Evolutionary conservation across 805 yeast genomes (phyloP).

Genomic region (Wickerhamomyces mucosus): DNA sequence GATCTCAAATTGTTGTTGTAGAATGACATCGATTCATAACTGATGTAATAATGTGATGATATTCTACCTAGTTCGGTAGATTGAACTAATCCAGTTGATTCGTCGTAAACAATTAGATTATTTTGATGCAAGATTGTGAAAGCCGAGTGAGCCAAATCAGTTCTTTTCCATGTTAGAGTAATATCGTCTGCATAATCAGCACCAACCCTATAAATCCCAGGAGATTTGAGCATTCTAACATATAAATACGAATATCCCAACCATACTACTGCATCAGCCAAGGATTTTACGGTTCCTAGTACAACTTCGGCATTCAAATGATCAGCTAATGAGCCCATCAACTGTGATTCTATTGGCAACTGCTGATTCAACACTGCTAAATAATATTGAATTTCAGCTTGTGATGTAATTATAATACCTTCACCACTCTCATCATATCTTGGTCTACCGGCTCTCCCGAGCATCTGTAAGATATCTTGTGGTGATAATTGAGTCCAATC

Average conservation of each 20-base stretch:
- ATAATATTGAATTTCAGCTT: slow-evolving; percentile 78
- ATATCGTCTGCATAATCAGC: slow-evolving; percentile 47
- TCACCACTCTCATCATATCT: slow-evolving; percentile 88
- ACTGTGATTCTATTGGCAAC: slow-evolving; percentile 84
- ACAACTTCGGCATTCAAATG: slow-evolving; percentile 81
- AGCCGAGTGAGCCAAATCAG: slow-evolving; percentile 72
- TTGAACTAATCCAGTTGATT: slow-evolving; percentile 33
- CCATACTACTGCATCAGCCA: slow-evolving; percentile 74
- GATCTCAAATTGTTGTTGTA: slow-evolving; percentile 59
- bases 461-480: slow-evolving; percentile 91
- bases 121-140: slow-evolving; percentile 45
- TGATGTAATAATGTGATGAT: slow-evolving; percentile 80
- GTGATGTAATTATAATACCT: slow-evolving; percentile 86
- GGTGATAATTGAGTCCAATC: slow-evolving; percentile 88
- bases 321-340: slow-evolving; percentile 64
- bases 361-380: slow-evolving; percentile 87
- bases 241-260: slow-evolving; percentile 68
- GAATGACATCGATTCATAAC: slow-evolving; percentile 58
- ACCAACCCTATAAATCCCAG: slow-evolving; percentile 68
- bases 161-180: slow-evolving; percentile 40
- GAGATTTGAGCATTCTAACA: slow-evolving; percentile 68
- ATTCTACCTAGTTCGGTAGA: slow-evolving; percentile 72
- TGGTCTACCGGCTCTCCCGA: slow-evolving; percentile 98
- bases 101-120: slow-evolving; percentile 53
- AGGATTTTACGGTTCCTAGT: slow-evolving; percentile 48